A percentile compares a stretch with the other conserved stretches of the same genome.
These are phyloP conservation scores for Cutaneotrichosporon sp. DNA, from an alignment of 1,284 basidiomycete species.

Conservation along the genomic window DNA sequence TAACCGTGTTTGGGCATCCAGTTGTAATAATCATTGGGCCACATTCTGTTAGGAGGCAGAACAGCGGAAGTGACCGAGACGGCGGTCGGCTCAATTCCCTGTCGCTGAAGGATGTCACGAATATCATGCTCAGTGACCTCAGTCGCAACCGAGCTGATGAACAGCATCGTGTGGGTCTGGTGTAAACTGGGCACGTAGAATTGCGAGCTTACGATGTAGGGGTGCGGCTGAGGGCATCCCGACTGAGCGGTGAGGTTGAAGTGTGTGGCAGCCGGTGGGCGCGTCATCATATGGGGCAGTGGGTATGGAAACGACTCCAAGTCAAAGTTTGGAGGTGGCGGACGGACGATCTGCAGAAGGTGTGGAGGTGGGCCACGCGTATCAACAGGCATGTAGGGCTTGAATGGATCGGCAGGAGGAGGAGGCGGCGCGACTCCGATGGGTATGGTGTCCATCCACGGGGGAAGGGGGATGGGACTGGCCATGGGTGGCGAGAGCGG, in stretches of 20 bases:
- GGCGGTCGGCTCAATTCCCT: slow-evolving; percentile 24
- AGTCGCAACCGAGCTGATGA: slow-evolving; percentile 28
- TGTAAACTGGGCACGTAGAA: not conserved
- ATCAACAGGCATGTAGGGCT: not conserved
- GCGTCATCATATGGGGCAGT: no score
- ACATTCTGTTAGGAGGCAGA: slow-evolving; percentile 18
- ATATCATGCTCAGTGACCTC: slow-evolving; percentile 23
- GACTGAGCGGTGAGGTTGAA: not conserved
- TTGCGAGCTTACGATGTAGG: slow-evolving; percentile 9
- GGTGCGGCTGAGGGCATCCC: slow-evolving; percentile 12
- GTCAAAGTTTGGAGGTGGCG: no score
- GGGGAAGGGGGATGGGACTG: not conserved
- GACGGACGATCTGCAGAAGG: no score
- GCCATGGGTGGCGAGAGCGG: not conserved
- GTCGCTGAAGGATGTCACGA: slow-evolving; percentile 19
- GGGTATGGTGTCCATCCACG: not conserved
- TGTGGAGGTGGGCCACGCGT: no score
- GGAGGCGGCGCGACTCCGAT: not conserved
- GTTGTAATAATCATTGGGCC: slow-evolving; percentile 35
- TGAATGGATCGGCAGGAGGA: not conserved
- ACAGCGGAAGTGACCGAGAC: slow-evolving; percentile 26
- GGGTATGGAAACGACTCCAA: no score
- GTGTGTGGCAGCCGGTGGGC: not conserved
- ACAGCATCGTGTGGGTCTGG: slow-evolving; percentile 19
- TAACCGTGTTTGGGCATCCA: slow-evolving; percentile 40